These are phyloP conservation scores for Aspergillus sp. DNA, from an alignment of 2,329 filamentous ascomycete species.

Conservation along the genomic window DNA sequence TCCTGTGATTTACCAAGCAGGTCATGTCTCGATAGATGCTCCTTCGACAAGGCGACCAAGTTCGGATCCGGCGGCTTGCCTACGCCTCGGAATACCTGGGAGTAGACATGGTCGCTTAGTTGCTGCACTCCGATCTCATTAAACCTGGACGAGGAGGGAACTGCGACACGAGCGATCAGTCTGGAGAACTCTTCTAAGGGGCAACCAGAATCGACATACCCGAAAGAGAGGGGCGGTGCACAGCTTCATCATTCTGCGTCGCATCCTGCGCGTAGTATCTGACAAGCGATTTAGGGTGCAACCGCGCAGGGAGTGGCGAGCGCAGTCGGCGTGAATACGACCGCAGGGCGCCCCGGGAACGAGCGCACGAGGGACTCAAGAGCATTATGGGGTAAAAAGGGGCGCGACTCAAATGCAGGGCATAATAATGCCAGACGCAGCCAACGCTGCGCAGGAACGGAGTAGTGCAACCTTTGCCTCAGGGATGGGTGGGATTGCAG, in stretches of 20 bases:
- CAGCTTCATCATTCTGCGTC: constrained; percentile 2
- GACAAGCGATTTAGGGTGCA: constrained; percentile 6
- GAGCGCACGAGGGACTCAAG: constrained; percentile 19
- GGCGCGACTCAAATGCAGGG: constrained; percentile 8
- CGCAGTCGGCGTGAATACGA: constrained; percentile 18
- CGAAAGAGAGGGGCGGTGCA: constrained; percentile 15
- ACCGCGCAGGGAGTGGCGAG: constrained; percentile 9
- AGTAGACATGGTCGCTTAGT: constrained; percentile 70
- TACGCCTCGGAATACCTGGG: constrained; percentile 64
- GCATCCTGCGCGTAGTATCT: constrained; percentile 10
- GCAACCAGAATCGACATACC: constrained; percentile 16
- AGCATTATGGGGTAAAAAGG: constrained; percentile 12
- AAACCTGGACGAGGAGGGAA: constrained; percentile 53
- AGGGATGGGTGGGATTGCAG: background rate
- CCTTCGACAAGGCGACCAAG: constrained; percentile 67
- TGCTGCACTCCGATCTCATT: constrained; percentile 95
- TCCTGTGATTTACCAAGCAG: constrained; percentile 85
- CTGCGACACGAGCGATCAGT: too few relatives aligned
- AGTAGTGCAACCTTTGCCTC: background rate
- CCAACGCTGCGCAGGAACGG: constrained; percentile 5
- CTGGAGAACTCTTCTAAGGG: too few relatives aligned
- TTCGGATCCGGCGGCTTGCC: constrained; percentile 51
- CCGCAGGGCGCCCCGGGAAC: constrained; percentile 20
- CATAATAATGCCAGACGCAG: constrained; percentile 15
- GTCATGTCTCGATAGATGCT: constrained; percentile 78